phyloP scores from a whole-genome alignment of 2,329 filamentous ascomycete genomes.

The Thielaviopsis punctulata region DNA sequence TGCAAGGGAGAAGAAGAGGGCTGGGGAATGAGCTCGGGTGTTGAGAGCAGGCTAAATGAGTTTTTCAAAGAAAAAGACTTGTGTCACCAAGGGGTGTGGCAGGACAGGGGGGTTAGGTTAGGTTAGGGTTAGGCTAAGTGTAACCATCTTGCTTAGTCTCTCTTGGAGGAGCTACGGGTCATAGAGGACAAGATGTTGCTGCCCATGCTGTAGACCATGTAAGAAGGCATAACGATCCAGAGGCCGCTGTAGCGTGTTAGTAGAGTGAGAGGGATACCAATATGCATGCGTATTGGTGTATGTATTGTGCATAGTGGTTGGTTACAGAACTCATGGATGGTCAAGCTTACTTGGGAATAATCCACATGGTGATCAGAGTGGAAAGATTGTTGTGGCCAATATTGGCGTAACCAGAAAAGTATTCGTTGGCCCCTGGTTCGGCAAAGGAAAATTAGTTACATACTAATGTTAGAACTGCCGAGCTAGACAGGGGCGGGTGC shows the following conservation, averaged over 20 bases:
- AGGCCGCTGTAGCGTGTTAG: conserved; percentile 24
- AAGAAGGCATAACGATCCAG: conserved; percentile 36
- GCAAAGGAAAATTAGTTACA: background rate
- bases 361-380: conserved; percentile 34
- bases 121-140: background rate
- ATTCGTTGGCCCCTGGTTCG: conserved; percentile 35
- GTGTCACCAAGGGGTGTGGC: background rate
- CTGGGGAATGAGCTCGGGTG: background rate
- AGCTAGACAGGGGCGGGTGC: background rate
- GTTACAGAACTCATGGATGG: background rate
- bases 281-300: too few relatives aligned
- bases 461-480: background rate
- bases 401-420: conserved; percentile 36
- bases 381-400: conserved; percentile 35
- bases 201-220: conserved; percentile 34
- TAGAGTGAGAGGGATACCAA: background rate
- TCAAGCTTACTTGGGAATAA: conserved; percentile 37
- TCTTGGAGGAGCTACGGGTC: conserved; percentile 23
- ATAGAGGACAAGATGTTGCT: conserved; percentile 31
- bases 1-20: background rate
- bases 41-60: background rate
- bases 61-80: background rate
- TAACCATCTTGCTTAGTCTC: conserved; percentile 22
- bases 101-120: background rate
- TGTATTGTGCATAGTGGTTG: background rate